Evolutionary conservation across 495 filamentous ascomycete species (phyloP), one percentile per base, ranked within the genome.

Genomic region (Xylaria palmicola): DNA sequence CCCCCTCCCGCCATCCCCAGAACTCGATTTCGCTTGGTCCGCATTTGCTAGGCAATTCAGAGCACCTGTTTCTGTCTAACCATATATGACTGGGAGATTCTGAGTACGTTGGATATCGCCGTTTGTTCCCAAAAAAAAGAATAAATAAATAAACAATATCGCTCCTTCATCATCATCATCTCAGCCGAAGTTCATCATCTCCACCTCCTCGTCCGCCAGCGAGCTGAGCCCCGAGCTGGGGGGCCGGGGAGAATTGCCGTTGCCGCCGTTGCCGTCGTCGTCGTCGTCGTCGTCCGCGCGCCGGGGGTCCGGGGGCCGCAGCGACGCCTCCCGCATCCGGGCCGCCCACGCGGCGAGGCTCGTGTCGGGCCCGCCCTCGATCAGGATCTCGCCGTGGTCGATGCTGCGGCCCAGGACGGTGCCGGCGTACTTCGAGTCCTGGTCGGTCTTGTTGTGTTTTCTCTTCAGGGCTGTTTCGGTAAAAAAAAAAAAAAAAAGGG

Each of bases 341-440:
- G 74, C 69, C 37, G 75, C 69, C 91, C 91, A 96, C 49, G 87
- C 85, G 3, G 78, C 75, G 27, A 95, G 80, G 64, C 81, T 89
- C 30, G 82, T 85, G 19, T 79, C 81, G 15, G 81, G 74, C 29
- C 89, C 88, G 29, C 91, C 91, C 65, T 94, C 91, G 34, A 93
- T 84, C 44, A 80, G 73, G 22, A 93, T 69, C 2, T 84, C 80
- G 64, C 85, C 83, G 37, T 88, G 86, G 57, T 92, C 89, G 26
- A 79, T 83, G 45, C 74, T 72, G 62, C 85, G 86, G 3, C 92
- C 92, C 10, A 97, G 73, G 0, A 91, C 79, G 4, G 92, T 95
- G 3, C 90, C 90, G 32, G 86, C 81, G 72, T 87, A 96, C 62
- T 92, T 83, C 9, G 88, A 85, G 62, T 93, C 90, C 63, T 94